Evolutionary conservation across 2,329 filamentous ascomycete genomes (phyloP), one percentile per base, ranked within the genome.

Genomic region (Didymella lethalis): DNA sequence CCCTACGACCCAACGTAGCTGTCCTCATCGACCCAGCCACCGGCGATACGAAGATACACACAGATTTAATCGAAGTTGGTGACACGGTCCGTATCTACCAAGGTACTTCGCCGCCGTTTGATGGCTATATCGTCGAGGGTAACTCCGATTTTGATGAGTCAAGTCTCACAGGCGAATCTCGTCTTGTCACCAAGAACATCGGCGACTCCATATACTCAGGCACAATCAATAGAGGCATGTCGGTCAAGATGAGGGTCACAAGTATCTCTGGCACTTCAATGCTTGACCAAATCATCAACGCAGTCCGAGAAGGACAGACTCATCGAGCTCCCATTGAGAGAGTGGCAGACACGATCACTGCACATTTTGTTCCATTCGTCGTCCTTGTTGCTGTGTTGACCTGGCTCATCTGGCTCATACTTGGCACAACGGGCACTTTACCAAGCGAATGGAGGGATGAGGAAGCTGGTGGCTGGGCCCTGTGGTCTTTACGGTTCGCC

Each of bases 131-230:
- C 20, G 67, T 83, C 11, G 72, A 79, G 23, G 77, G 78, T 1
- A 88, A 86, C 3, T 83, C 86, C 84, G 75, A 81, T 48, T 97
- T 97, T 69, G 92, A 97, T 71, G 94, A 98, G 75, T 93, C 92
- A 11, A 96, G 92, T 62, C 82, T 98, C 60, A 97, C 94, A 1
- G 90, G 90, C 51, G 90, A 93, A 77, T 90, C 90, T 14, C 83
- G 84, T 7, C 84, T 84, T 0, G 85, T 93, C 54, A 83, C 82
- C 68, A 93, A 93, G 77, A 62, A 49, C 0, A 66, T 79, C 2
- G 88, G 87, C 3, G 90, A 92, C 58, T 79, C 81, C 16, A 87
- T 93, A 2, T 93, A 84, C 66, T 86, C 90, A 0, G 90, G 90
- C 16, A 93, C 91, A 0, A 82, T 93, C 72, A 93, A 93, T 77